phyloP scores from a whole-genome alignment of 192 early-diverging fungal genomes.

The Backusella psychrophila region DNA sequence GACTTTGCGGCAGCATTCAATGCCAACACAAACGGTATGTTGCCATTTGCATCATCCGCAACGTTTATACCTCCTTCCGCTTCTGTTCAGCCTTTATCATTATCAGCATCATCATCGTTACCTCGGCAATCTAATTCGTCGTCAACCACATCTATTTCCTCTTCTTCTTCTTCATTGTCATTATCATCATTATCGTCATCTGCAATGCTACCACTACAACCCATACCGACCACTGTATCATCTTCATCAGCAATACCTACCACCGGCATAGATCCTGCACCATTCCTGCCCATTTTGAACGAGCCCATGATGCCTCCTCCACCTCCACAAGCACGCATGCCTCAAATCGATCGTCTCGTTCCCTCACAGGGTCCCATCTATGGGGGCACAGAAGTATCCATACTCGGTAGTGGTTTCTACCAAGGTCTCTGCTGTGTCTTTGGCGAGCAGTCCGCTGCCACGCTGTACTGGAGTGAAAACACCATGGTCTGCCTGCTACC shows the following conservation, averaged over 20 bases:
- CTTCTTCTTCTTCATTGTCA: conserved; percentile 12
- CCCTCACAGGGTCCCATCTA: conserved; percentile 82
- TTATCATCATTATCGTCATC: conserved; percentile 28
- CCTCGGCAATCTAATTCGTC: conserved; percentile 9
- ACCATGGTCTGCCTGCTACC: conserved; percentile 85
- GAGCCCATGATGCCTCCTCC: neutral
- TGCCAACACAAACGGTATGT: neutral
- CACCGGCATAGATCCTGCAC: neutral
- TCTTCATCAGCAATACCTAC: conserved; percentile 15
- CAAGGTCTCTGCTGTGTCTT: conserved; percentile 68
- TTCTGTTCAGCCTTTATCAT: neutral
- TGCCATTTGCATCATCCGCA: neutral
- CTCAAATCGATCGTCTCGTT: conserved; percentile 68
- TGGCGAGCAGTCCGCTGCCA: conserved; percentile 71
- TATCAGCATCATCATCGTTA: neutral
- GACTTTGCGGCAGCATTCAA: conserved; percentile 22
- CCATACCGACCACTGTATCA: conserved; percentile 29
- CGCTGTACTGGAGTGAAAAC: conserved; percentile 75
- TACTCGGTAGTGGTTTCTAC: conserved; percentile 81
- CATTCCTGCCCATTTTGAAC: conserved; percentile 18
- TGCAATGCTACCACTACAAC: conserved; percentile 28
- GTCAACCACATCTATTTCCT: conserved; percentile 5
- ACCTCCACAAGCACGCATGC: conserved; percentile 15
- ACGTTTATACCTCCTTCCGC: neutral
- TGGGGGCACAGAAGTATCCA: conserved; percentile 84